Base-by-base conservation (phyloP, 352 stramenopile genomes). In the Phytophthora fragariaefolia region DNA sequence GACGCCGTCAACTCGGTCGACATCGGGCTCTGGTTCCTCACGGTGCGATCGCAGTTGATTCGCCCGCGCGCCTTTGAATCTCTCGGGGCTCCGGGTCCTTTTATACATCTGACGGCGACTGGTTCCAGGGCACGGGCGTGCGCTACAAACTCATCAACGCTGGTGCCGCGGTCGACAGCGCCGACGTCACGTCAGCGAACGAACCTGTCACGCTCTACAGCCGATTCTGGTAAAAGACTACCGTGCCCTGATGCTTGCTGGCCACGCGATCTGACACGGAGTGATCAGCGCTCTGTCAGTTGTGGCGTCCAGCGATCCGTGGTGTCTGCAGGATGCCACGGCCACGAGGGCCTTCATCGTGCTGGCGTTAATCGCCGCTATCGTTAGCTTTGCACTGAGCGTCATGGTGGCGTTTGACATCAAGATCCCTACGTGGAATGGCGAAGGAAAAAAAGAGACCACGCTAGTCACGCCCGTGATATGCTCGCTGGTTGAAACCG, bases 101-200 rank as follows among this genome's bases (percentile, higher is more conserved):
- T 58, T 46, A n/a, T n/a, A n/a, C 40, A 8, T 52, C 24, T 50
- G 28, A 52, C 48, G 34, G 24, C 23, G 18, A 34, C n/a, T 34
- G 43, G 43, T 12, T 43, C 59, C 58, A 92, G 85, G 84, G 84
- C 15, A 86, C 66, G 0, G 86, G 86, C 17, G 83, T 95, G 49
- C 73, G 87, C 50, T 91, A 92, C 80, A 95, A 95, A 64, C 80
- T 95, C 58, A 89, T 91, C 58, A 91, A 92, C 54, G 84, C 84
- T 10, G 84, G 84, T 12, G 52, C 90, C 1, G 59, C 69, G 6
- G 57, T 84, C 20, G 63, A 82, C 10, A 79, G 63, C 61, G 57
- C 45, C 43, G 61, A 81, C 20, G 70, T 79, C 20, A 63, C 59
- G 0, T 65, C 59, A 15, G 48, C 36, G 6, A 54, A 63, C 8